Base-by-base conservation (phyloP, 768 basidiomycete species). In the Udeniomyces megalosporus region DNA sequence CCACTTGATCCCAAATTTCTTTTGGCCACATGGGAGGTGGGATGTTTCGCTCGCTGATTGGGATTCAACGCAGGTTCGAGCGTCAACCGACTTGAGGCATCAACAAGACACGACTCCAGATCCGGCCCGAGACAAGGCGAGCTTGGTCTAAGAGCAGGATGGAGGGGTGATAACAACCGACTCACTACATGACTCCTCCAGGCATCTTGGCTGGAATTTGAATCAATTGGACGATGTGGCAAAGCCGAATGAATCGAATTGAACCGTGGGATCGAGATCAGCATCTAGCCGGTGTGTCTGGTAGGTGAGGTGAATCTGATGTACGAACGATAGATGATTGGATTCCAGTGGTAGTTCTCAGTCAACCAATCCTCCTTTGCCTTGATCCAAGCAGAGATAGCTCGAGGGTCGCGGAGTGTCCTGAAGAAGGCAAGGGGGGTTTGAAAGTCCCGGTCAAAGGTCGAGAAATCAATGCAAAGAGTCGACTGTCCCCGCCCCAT, bases 301-400 rank as follows among this genome's bases (percentile, higher is more conserved):
- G 28, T 20, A 15, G 51, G 22, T 3, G 29, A 29, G 29, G 24
- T 11, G 34, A n/a, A 26, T 10, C 11, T 12, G n/a, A n/a, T 5
- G 31, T n/a, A 55, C 53, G 34, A 42, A 57, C 55, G 49, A 14
- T 50, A 50, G 34, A 60, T 60, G 49, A 60, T 38, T 17, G 48
- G 58, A 31, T 60, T 44, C 22, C 38, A 12, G 17, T 46, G 44
- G 34, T 44, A 51, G 48, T 50, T 51, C 15, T 15, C 35, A 24
- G 42, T 42, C 28, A 60, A 29, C 3, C 4, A 8, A 10, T 26
- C 7, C 29, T 60, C 58, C n/a, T 38, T 20, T 22, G 50, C 49
- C 34, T 46, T 49, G 48, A 60, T 34, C 58, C 58, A 60, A 29
- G 58, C 58, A 34, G 45, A 46, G 58, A 60, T 60, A 24, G 58